Percentiles rank a stretch among this genome's conserved stretches.
phyloP scores from a whole-genome alignment of 371 early-diverging fungal species.

The Apophysomyces elegans region DNA sequence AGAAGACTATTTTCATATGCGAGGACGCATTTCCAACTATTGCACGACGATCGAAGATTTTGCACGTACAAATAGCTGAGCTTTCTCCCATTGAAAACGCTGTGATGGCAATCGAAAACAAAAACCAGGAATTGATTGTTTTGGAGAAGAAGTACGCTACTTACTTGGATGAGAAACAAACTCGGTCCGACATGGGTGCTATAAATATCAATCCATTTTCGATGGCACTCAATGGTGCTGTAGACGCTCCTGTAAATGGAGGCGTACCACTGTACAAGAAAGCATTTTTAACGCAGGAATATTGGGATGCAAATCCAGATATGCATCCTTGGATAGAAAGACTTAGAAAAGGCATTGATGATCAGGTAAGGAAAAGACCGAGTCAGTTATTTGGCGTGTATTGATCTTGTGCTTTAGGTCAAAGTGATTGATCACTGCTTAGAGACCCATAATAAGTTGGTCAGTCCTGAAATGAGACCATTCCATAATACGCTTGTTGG shows the following conservation, averaged over 20 bases:
- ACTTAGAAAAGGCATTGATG: slow-evolving; percentile 64
- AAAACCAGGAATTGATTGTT: slow-evolving; percentile 64
- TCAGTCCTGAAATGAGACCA: slow-evolving; percentile 72
- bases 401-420: slow-evolving; percentile 41
- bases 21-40: slow-evolving; percentile 76
- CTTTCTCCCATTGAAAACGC: slow-evolving; percentile 84
- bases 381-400: not conserved
- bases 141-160: slow-evolving; percentile 61
- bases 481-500: slow-evolving; percentile 71
- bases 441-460: slow-evolving; percentile 66
- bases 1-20: slow-evolving; percentile 68
- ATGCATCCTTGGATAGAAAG: slow-evolving; percentile 51
- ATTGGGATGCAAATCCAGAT: slow-evolving; percentile 48
- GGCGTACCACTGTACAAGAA: slow-evolving; percentile 78
- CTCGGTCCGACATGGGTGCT: slow-evolving; percentile 19
- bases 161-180: slow-evolving; percentile 18
- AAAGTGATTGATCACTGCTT: slow-evolving; percentile 67
- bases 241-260: slow-evolving; percentile 89
- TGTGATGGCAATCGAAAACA: slow-evolving; percentile 69
- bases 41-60: slow-evolving; percentile 63
- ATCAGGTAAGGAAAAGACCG: slow-evolving; percentile 54
- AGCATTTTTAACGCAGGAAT: slow-evolving; percentile 66
- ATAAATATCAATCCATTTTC: slow-evolving; percentile 76
- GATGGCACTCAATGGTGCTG: slow-evolving; percentile 83
- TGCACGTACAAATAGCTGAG: slow-evolving; percentile 51